Conservation (phyloP, 345 rosid genomes). For the Toxicodendron radicans region DNA sequence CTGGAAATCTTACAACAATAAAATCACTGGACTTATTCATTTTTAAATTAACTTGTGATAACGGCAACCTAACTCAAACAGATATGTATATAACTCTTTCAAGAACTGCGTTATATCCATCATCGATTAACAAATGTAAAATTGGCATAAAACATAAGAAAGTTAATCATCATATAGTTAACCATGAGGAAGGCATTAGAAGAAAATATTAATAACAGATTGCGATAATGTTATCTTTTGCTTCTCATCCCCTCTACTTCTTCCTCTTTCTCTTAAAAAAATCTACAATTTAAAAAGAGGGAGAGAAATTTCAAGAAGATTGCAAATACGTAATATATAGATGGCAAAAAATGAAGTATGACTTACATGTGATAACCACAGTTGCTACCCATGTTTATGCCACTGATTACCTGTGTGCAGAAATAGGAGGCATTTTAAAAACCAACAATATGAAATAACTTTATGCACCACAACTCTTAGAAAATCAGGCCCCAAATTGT, state of each 20-base stretch:
- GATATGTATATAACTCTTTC: background rate
- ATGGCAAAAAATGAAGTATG: constrained; percentile 5
- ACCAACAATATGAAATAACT: constrained; percentile 5
- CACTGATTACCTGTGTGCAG: constrained; percentile 75
- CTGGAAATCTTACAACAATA: background rate
- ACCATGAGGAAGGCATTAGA: background rate
- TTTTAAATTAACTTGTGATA: background rate
- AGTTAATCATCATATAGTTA: background rate
- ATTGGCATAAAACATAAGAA: background rate
- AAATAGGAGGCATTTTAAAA: constrained; percentile 22
- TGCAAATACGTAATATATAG: background rate
- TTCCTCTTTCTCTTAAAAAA: background rate
- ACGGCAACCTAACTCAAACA: background rate
- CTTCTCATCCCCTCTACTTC: background rate
- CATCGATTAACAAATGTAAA: background rate
- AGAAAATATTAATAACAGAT: background rate
- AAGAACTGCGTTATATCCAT: background rate
- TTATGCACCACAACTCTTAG: background rate
- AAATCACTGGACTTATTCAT: background rate
- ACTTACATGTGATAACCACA: constrained; percentile 88
- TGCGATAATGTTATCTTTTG: background rate
- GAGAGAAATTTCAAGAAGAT: background rate
- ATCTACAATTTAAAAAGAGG: constrained; percentile 1
- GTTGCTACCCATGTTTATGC: constrained; percentile 92
- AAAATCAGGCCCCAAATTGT: background rate